Conservation (phyloP, 768 basidiomycete genomes). For the Dentipellis fragilis region DNA sequence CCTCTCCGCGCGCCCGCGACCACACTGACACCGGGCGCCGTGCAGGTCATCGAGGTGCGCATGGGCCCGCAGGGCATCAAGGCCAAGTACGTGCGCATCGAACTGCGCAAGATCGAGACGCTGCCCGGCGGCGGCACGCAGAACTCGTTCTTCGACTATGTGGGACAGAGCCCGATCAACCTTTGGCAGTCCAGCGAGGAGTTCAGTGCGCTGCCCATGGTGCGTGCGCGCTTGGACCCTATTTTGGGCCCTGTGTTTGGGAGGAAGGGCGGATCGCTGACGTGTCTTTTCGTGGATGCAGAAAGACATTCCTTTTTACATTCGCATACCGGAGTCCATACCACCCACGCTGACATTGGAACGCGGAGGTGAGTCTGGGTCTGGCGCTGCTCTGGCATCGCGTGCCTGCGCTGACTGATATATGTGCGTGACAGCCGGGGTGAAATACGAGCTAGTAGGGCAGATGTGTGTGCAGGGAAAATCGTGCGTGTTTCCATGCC, state of each 20-base stretch:
- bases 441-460: constrained; percentile 85
- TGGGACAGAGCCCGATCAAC: constrained; percentile 73
- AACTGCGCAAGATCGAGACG: constrained; percentile 84
- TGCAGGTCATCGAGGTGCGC: constrained; percentile 78
- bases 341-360: constrained; percentile 81
- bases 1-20: constrained; percentile 1
- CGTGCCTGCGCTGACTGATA: neutral
- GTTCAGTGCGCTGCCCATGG: constrained; percentile 57
- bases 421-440: constrained; percentile 43
- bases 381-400: neutral
- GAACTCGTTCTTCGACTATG: constrained; percentile 70
- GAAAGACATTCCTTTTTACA: constrained; percentile 85
- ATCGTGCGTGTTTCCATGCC: constrained; percentile 36
- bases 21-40: constrained; percentile 9
- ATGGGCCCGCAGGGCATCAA: constrained; percentile 66
- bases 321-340: constrained; percentile 87
- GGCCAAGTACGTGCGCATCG: constrained; percentile 87
- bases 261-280: neutral
- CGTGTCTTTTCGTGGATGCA: constrained; percentile 17
- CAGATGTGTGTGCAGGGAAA: constrained; percentile 82
- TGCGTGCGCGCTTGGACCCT: constrained; percentile 22
- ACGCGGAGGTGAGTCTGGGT: constrained; percentile 43
- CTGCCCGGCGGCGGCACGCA: constrained; percentile 58
- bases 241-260: neutral
- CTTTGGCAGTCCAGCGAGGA: constrained; percentile 79